Evolutionary conservation across 108 stramenopile species (phyloP), one percentile per base, ranked within the genome.

Genomic region (Cyclostephanos tholiformis): DNA sequence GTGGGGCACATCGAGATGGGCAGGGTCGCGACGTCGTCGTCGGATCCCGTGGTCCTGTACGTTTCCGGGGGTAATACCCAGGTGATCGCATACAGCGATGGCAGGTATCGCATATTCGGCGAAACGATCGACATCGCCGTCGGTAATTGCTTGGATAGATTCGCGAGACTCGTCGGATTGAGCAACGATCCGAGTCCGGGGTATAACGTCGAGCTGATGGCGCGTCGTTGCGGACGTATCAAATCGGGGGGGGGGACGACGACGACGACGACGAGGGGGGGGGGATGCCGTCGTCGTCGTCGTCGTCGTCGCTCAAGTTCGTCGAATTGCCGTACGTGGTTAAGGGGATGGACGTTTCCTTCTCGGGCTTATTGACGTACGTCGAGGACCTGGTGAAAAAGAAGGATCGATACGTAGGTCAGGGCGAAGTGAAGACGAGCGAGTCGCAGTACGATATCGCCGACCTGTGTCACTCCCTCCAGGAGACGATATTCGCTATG

Each of bases 1-100:
- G 96, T 99, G 6, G 99, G 92, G 16, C 99, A 99, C 78, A 98
- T 99, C 69, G 99, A 99, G 92, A 99, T 99, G 99, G 99, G 98
- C 25, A 87, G 99, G 30, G 86, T 98, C 52, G 97, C 95, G 14
- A 95, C 96, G 4, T 84, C 79, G 14, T 79, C 88, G 5, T 25
- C 83, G 26, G 91, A 99, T 73, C 99, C 99, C 0, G 98, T 99
- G 0, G 95, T 98, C 1, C 71, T 99, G 53, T 99, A 99, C 63
- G 99, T 99, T 5, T 90, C 88, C 65, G 99, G 99, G 7, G 99
- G 99, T 0, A 99, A 99, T 80, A 98, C 99, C 14, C 98, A 98
- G 84, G 97, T 99, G 20, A 95, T 99, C 59, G 96, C 97, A 8
- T 99, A 97, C 74, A 86, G 86, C 11, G 79, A 89, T 79, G 84